These are phyloP conservation scores for Phoma sp. DNA, from an alignment of 2,329 filamentous ascomycete genomes.

Conservation along the genomic window DNA sequence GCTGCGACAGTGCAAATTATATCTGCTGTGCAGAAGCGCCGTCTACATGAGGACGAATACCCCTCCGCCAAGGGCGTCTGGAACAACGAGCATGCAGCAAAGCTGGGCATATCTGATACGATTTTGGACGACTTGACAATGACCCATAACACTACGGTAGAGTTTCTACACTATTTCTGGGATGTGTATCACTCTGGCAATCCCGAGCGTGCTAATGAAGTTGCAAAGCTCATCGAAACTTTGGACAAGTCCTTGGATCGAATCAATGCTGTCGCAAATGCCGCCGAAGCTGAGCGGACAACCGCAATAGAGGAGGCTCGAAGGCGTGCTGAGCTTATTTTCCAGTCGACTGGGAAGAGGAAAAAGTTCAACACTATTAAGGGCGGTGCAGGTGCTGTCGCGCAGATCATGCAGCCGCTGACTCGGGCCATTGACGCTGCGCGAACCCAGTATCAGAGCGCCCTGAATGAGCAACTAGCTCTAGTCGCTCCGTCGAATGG, in stretches of 20 bases:
- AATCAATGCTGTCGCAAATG: constrained; percentile 78
- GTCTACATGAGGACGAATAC: constrained; percentile 59
- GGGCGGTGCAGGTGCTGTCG: constrained; percentile 78
- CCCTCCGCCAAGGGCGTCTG: constrained; percentile 29
- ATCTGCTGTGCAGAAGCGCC: constrained; percentile 66
- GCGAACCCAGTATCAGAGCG: constrained; percentile 71
- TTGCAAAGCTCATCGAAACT: constrained; percentile 82
- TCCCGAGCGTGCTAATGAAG: constrained; percentile 76
- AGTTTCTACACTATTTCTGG: constrained; percentile 99
- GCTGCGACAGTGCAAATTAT: constrained; percentile 71
- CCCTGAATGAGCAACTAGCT: constrained; percentile 65
- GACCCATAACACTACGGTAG: constrained; percentile 90
- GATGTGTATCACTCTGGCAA: constrained; percentile 88
- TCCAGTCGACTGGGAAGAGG: constrained; percentile 75
- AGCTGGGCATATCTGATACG: constrained; percentile 45
- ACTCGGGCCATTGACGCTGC: constrained; percentile 73
- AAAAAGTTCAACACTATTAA: constrained; percentile 72
- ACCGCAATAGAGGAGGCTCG: constrained; percentile 70
- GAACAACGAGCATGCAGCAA: constrained; percentile 38
- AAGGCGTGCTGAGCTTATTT: constrained; percentile 72
- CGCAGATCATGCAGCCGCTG: constrained; percentile 77
- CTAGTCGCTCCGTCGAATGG: constrained; percentile 15
- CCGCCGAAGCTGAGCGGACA: constrained; percentile 77
- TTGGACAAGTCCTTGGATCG: constrained; percentile 77
- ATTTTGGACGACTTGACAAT: constrained; percentile 69